Evolutionary conservation across 208 protist genomes (phyloP), one percentile per base, ranked within the genome.

Genomic region (Leishmania mexicana): DNA sequence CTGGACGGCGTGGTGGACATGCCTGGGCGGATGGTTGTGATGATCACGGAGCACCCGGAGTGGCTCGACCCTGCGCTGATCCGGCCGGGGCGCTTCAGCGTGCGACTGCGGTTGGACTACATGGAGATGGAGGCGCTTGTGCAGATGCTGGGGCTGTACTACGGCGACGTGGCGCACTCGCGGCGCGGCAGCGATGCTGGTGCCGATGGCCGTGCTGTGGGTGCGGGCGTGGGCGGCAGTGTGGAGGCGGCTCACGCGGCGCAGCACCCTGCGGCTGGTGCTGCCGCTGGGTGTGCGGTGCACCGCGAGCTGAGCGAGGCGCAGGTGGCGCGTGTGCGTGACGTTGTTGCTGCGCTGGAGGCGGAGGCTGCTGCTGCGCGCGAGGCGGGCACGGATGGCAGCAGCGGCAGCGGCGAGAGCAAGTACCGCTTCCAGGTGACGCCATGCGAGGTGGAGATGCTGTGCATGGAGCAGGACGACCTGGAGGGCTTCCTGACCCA

Each of bases 1-100:
- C 85, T 98, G 65, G 96, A 98, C 80, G 96, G 96, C 65, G 94
- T 96, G 11, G 93, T 98, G 49, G 96, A 98, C 78, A 90, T 88
- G 4, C 93, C 93, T 13, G 93, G 94, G 40, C 92, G 94, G 70
- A 97, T 97, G 76, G 83, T 97, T 2, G 89, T 97, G 35, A 94
- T 98, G 91, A 94, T 94, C 79, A 97, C 94, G 78, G 94, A 92
- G 84, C 83, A 94, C 80, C 96, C 94, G 6, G 92, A 98, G 84
- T 85, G 83, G 58, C 92, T 98, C 53, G 96, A 97, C 85, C 90
- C 96, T 11, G 96, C 96, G 62, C 84, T 98, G 38, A 90, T 98
- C 57, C 92, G 96, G 19, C 96, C 96, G 13, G 96, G 96, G 17
- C 92, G 96, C 65, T 93, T 98, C 76, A 93, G 92, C 80, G 87